Percentiles rank a stretch among this genome's conserved stretches.
These are phyloP conservation scores for Hypholoma fasciculare DNA, from an alignment of 768 basidiomycete species.

Conservation along the genomic window DNA sequence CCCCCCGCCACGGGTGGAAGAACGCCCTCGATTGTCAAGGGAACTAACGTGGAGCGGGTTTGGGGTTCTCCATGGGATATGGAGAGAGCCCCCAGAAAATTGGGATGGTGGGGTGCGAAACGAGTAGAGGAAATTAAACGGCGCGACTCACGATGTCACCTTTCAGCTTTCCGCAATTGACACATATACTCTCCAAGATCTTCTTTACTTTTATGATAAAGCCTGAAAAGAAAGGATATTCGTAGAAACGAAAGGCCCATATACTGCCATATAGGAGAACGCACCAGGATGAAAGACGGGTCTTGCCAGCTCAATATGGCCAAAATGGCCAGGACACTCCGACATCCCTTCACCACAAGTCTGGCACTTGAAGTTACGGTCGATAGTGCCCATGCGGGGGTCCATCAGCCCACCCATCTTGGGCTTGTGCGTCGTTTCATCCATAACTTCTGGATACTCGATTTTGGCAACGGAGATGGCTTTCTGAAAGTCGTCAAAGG, in stretches of 20 bases:
- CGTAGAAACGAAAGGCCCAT: neutral
- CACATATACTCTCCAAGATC: conserved; percentile 98
- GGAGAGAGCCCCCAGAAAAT: conserved; percentile 99
- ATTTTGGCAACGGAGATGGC: conserved; percentile 98
- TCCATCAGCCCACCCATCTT: conserved; percentile 97
- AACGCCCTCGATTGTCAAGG: conserved; percentile 81
- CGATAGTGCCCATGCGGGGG: conserved; percentile 96
- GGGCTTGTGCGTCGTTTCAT: conserved; percentile 86
- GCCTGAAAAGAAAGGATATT: conserved; percentile 37
- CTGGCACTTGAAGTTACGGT: conserved; percentile 98
- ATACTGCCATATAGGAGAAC: conserved; percentile 24
- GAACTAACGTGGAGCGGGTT: conserved; percentile 79
- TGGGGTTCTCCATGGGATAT: conserved; percentile 88
- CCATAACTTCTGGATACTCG: conserved; percentile 98
- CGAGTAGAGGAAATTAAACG: conserved; percentile 78
- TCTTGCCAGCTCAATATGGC: conserved; percentile 94
- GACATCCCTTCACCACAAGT: conserved; percentile 99
- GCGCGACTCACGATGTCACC: conserved; percentile 92
- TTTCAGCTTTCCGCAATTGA: conserved; percentile 97
- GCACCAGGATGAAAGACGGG: conserved; percentile 97
- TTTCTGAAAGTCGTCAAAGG: conserved; percentile 62
- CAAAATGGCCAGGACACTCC: conserved; percentile 99
- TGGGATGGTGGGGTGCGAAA: conserved; percentile 94
- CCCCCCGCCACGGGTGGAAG: conserved; percentile 74
- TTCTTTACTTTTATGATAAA: conserved; percentile 99